A percentile compares a stretch with the other conserved stretches of the same genome.
Conservation (phyloP, 2,329 filamentous ascomycete species). For the Colletotrichum sp. region DNA sequence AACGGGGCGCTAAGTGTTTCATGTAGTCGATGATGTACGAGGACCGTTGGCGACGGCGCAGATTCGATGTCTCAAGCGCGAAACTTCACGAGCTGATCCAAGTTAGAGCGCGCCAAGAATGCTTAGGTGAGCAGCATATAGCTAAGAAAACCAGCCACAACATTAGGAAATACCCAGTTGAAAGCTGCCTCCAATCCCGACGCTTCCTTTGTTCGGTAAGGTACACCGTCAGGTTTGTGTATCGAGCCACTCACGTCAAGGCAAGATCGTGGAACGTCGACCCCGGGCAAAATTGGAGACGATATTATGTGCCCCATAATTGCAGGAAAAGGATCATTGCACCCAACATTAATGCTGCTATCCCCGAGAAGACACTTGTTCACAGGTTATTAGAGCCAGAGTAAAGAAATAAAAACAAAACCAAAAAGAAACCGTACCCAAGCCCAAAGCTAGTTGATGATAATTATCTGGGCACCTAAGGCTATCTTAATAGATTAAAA, state of each 20-base stretch:
- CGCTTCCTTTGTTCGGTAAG: not conserved
- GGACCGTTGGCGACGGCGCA: not conserved
- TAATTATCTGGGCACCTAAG: not conserved
- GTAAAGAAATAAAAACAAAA: not conserved
- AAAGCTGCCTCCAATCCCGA: not conserved
- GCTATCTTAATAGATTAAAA: not conserved
- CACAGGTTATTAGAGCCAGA: not conserved
- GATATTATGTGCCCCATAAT: not conserved
- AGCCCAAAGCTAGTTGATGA: not conserved
- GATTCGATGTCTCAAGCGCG: not conserved
- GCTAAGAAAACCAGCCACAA: not conserved
- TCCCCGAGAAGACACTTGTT: not conserved
- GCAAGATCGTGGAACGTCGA: not conserved
- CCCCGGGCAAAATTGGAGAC: not conserved
- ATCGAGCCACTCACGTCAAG: not conserved
- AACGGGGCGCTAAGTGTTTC: not conserved
- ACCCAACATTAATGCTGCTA: not conserved
- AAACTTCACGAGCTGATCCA: not conserved
- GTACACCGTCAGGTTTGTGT: not conserved
- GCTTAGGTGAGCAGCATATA: not conserved
- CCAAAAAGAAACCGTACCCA: not conserved
- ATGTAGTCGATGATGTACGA: not conserved
- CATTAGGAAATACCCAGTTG: not conserved
- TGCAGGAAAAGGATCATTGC: not conserved
- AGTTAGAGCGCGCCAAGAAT: not conserved